Percentiles rank a stretch among this genome's conserved stretches.
These are phyloP conservation scores for Metschnikowia borealis DNA, from an alignment of 805 yeast genomes.

Conservation along the genomic window DNA sequence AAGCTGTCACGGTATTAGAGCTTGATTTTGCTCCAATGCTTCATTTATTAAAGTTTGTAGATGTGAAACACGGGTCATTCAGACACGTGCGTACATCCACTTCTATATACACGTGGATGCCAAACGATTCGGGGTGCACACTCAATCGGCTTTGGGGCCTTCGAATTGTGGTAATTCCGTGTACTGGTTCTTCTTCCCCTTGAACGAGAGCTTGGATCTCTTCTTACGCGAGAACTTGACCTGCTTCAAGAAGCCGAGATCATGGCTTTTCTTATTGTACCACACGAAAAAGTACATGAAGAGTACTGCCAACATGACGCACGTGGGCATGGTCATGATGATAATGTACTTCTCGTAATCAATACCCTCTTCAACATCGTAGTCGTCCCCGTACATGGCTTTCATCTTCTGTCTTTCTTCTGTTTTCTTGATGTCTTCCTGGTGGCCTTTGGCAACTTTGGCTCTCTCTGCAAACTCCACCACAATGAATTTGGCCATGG, in stretches of 20 bases:
- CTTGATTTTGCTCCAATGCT: not conserved
- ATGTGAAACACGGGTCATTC: not conserved
- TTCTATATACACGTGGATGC: not conserved
- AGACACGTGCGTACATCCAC: not conserved
- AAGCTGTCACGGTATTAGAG: too few species aligned
- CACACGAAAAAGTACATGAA: constrained; percentile 62
- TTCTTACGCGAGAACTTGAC: constrained; percentile 23
- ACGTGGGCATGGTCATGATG: constrained; percentile 64
- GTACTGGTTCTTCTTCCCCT: constrained; percentile 20
- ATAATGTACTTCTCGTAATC: constrained; percentile 58
- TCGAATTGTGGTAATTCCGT: constrained; percentile 33
- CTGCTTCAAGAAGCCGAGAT: constrained; percentile 38
- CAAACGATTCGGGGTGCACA: not conserved
- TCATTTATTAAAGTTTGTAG: not conserved
- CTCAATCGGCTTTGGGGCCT: constrained; percentile 16
- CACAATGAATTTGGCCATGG: constrained; percentile 40
- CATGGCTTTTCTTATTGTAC: constrained; percentile 43
- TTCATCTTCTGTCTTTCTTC: constrained; percentile 29
- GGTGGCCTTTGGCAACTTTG: constrained; percentile 46
- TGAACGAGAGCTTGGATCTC: constrained; percentile 23
- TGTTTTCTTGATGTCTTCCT: constrained; percentile 38
- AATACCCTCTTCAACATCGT: constrained; percentile 43
- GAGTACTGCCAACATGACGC: constrained; percentile 55
- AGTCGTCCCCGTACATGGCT: constrained; percentile 31
- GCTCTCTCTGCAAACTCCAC: constrained; percentile 51